Base-by-base conservation (phyloP, 257 asterid species). In the Nicotiana sylvestris region DNA sequence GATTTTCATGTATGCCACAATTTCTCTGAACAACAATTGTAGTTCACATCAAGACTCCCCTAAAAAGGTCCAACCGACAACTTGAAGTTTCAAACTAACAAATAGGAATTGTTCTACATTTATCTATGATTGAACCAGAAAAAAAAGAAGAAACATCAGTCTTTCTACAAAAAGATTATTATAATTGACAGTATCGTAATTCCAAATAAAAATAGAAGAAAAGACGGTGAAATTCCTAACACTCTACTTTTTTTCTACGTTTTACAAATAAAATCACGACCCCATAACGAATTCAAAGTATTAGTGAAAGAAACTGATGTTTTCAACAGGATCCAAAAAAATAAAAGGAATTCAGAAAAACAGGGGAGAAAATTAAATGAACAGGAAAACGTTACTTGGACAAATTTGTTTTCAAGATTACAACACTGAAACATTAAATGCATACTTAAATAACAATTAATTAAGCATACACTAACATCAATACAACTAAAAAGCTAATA, bases 301-400 rank as follows among this genome's bases (percentile, higher is more conserved):
- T 27, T 15, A 17, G 15, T 74, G 27, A 74, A 12, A n/a, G 35
- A 46, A 72, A 72, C 13, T 12, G 51, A 27, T 76, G 39, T 13
- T 21, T 49, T 51, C 27, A 51, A 76, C 21, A 74, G 43, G 80
- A 76, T 27, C 64, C 64, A 76, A 49, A 58, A 76, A 49, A 49
- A 9, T 15, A 27, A 25, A 35, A 27, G n/a, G 53, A 29, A 1
- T 46, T 13, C 37, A 13, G 4, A 46, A 56, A 25, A 10, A 13
- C 13, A 25, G 60, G 78, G 2, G 13, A 25, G 12, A 74, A 76
- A 51, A 76, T 76, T 76, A 76, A 74, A 76, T 76, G 64, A 76
- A 76, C 43, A 76, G 62, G 80, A 76, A 76, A 11, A 51, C 80
- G 62, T 49, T 76, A 76, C 64, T 51, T 27, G 46, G 17, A 76